These are phyloP conservation scores for Boletus bicolor DNA, from an alignment of 768 basidiomycete species.

Conservation along the genomic window DNA sequence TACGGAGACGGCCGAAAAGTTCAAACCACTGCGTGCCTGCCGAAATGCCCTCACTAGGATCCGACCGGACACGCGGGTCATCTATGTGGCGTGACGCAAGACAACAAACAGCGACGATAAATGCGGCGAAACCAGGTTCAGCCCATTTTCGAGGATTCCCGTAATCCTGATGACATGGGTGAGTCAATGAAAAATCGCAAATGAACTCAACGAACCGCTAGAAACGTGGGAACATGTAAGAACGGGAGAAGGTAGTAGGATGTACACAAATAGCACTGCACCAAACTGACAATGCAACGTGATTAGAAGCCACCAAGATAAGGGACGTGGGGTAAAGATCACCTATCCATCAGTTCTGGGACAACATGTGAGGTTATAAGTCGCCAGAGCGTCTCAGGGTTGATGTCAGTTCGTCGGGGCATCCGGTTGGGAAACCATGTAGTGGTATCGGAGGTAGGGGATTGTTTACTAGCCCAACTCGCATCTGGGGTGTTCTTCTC, in stretches of 20 bases:
- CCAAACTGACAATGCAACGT: constrained; percentile 46
- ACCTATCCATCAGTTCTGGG: constrained; percentile 94
- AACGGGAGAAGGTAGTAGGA: constrained; percentile 93
- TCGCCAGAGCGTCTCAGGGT: constrained; percentile 86
- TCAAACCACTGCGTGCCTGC: constrained; percentile 93
- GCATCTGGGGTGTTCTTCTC: constrained; percentile 25
- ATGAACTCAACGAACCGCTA: constrained; percentile 49
- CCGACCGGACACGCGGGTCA: constrained; percentile 82
- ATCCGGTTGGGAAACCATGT: constrained; percentile 87
- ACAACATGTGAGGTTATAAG: constrained; percentile 81
- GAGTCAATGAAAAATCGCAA: constrained; percentile 13
- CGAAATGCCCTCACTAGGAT: constrained; percentile 79
- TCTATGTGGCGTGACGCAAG: constrained; percentile 91
- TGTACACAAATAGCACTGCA: constrained; percentile 84
- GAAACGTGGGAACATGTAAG: constrained; percentile 86
- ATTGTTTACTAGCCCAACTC: constrained; percentile 30
- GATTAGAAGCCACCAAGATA: constrained; percentile 13
- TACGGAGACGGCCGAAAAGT: constrained; percentile 80
- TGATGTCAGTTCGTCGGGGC: constrained; percentile 69
- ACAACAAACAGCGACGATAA: constrained; percentile 91
- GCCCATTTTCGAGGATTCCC: constrained; percentile 94
- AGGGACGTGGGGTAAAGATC: constrained; percentile 26
- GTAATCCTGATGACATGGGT: constrained; percentile 61
- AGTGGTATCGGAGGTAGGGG: constrained; percentile 33
- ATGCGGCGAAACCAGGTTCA: constrained; percentile 91